These are phyloP conservation scores for Aspergillus eucalypticola DNA, from an alignment of 2,329 filamentous ascomycete species.

Conservation along the genomic window DNA sequence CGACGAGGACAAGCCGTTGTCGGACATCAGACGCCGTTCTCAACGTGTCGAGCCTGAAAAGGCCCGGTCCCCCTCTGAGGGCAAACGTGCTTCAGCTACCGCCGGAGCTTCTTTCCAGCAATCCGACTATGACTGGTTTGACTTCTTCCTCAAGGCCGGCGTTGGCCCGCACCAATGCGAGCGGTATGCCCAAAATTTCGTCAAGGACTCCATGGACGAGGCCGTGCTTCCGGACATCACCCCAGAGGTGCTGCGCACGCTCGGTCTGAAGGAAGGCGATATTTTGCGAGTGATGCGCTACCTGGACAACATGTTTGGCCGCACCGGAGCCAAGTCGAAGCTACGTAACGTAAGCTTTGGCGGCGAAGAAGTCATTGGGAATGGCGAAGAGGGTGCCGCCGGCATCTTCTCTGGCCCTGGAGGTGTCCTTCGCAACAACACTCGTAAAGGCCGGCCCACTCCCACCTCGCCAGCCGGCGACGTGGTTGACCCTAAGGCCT, in stretches of 20 bases:
- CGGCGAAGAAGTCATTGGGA: slow-evolving; percentile 54
- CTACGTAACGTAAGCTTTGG: slow-evolving; percentile 57
- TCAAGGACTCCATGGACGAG: slow-evolving; percentile 92
- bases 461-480: slow-evolving; percentile 85
- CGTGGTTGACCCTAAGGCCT: slow-evolving; percentile 82
- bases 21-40: slow-evolving; percentile 66
- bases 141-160: slow-evolving; percentile 92
- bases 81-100: slow-evolving; percentile 34
- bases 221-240: slow-evolving; percentile 89
- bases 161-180: slow-evolving; percentile 92
- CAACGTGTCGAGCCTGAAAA: slow-evolving; percentile 26
- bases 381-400: slow-evolving; percentile 61
- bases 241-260: slow-evolving; percentile 74
- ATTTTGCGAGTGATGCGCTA: slow-evolving; percentile 93
- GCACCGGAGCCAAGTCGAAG: slow-evolving; percentile 59
- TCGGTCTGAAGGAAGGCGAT: slow-evolving; percentile 94
- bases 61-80: slow-evolving; percentile 33
- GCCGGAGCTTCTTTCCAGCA: slow-evolving; percentile 43
- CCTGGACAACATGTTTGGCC: slow-evolving; percentile 76
- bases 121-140: slow-evolving; percentile 92
- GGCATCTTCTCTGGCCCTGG: slow-evolving; percentile 91
- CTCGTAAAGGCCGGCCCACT: slow-evolving; percentile 83
- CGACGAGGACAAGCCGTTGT: slow-evolving; percentile 88
- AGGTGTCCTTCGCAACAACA: slow-evolving; percentile 91
- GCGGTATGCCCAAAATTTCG: slow-evolving; percentile 86